Base-by-base conservation (phyloP, 768 basidiomycete genomes). In the Lepiota venenata region DNA sequence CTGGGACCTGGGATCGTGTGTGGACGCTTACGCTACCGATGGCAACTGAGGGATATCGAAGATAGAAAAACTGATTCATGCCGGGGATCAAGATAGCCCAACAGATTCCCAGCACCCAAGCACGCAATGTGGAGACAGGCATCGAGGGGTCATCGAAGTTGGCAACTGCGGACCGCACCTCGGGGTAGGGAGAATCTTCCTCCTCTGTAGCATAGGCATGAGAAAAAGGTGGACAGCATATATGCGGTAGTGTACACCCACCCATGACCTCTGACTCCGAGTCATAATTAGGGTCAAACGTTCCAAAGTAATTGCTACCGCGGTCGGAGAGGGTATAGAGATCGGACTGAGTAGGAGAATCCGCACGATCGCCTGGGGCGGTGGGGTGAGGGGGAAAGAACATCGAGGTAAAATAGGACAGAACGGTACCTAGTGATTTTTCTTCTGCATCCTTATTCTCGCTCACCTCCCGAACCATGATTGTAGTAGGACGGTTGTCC, bases 171-270 rank as follows among this genome's bases (percentile, higher is more conserved):
- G 85, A 83, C 42, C 88, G 81, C 11, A 90, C 88, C 65, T 93
- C 91, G 5, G 87, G 88, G 64, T 93, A 93, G 3, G 91, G 91
- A 2, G 88, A 91, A 65, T 92, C 91, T 59, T 91, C 87, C 61
- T 68, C 74, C 73, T 60, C 36, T 46, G 45, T 38, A 5, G 7
- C 25, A 22, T 56, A 53, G 40, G 36, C 32, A 40, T 47, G 35
- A 42, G 53, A 52, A 46, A 41, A 46, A 41, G 44, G 20, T 21
- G 47, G 43, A 32, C 21, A n/a, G 29, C 55, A 20, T 51, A 41
- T 32, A 20, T 25, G 36, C 20, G 12, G 27, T 44, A 18, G 22
- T 16, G 39, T 15, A 35, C 16, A 39, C 52, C 20, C 43, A 60
- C 59, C 59, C 4, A 57, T 22, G 5, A 39, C 45, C 14, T 56